A percentile compares a stretch with the other conserved stretches of the same genome.
Conservation (phyloP, 331 rosid genomes). For the Arachis monticola region DNA sequence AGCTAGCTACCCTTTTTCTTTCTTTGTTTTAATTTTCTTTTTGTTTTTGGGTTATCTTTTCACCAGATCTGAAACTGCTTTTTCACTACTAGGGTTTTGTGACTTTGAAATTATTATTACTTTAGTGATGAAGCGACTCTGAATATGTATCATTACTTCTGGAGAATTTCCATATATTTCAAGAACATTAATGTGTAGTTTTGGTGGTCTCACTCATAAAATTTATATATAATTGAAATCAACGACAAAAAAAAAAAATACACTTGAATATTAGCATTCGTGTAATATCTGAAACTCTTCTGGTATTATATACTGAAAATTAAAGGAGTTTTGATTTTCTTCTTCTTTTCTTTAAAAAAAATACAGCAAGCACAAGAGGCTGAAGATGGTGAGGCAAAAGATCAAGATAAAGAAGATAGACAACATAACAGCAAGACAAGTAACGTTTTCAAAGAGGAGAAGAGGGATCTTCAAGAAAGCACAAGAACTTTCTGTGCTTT, state of each 20-base stretch:
- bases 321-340: too few species aligned
- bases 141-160: not conserved
- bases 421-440: constrained; percentile 69
- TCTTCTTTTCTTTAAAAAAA: too few species aligned
- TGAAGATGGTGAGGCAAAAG: constrained; percentile 52
- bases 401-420: constrained; percentile 65
- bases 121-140: too few species aligned
- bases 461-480: constrained; percentile 74
- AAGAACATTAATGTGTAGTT: too few species aligned
- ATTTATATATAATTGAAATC: too few species aligned
- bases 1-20: not conserved
- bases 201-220: too few species aligned
- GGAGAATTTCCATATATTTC: not conserved
- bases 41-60: not conserved
- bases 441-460: constrained; percentile 71
- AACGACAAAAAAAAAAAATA: too few species aligned
- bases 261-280: too few species aligned
- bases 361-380: too few species aligned
- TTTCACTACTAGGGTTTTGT: constrained; percentile 14
- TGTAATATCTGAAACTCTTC: too few species aligned
- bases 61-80: constrained; percentile 24
- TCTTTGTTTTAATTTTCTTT: not conserved
- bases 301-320: too few species aligned
- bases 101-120: not conserved
- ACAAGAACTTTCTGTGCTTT: constrained; percentile 62